phyloP scores from a whole-genome alignment of 2,329 filamentous ascomycete species.

The Colletotrichum sp. region DNA sequence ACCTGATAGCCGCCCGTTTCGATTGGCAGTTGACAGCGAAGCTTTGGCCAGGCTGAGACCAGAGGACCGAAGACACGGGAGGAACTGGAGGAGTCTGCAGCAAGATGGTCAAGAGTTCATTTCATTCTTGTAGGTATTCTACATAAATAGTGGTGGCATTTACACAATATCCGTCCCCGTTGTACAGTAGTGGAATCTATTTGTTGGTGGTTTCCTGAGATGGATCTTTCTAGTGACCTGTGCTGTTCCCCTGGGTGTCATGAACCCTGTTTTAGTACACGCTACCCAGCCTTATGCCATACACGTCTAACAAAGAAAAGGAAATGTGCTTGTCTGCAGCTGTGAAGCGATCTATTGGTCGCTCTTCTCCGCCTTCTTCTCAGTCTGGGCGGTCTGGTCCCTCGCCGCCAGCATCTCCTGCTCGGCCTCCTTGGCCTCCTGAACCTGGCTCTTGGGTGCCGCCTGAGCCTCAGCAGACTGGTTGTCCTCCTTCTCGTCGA shows the following conservation, averaged over 20 bases:
- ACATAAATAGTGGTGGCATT: neutral
- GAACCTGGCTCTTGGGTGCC: constrained; percentile 33
- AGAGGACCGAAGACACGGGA: neutral
- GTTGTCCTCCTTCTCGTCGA: constrained; percentile 88
- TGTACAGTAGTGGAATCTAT: constrained; percentile 22
- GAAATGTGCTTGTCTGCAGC: constrained; percentile 25
- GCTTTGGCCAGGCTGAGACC: neutral
- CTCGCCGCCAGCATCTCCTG: constrained; percentile 39
- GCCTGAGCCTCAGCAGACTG: constrained; percentile 54
- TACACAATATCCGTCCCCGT: neutral
- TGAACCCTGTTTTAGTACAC: constrained; percentile 23
- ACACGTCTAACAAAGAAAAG: constrained; percentile 20
- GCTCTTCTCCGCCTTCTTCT: constrained; percentile 38
- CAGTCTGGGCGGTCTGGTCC: constrained; percentile 29
- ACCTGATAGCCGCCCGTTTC: neutral
- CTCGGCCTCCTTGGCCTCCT: constrained; percentile 42
- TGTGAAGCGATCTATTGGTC: constrained; percentile 39
- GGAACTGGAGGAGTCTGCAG: neutral
- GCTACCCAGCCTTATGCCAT: constrained; percentile 23
- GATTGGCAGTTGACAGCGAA: neutral
- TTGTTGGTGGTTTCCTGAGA: constrained; percentile 18
- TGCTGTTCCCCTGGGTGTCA: constrained; percentile 19
- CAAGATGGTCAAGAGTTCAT: neutral
- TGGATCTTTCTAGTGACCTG: constrained; percentile 22
- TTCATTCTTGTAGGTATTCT: neutral